Percentiles rank a stretch among this genome's conserved stretches.
Evolutionary conservation across 2,329 filamentous ascomycete genomes (phyloP).

Genomic region (Arthroderma uncinatum): DNA sequence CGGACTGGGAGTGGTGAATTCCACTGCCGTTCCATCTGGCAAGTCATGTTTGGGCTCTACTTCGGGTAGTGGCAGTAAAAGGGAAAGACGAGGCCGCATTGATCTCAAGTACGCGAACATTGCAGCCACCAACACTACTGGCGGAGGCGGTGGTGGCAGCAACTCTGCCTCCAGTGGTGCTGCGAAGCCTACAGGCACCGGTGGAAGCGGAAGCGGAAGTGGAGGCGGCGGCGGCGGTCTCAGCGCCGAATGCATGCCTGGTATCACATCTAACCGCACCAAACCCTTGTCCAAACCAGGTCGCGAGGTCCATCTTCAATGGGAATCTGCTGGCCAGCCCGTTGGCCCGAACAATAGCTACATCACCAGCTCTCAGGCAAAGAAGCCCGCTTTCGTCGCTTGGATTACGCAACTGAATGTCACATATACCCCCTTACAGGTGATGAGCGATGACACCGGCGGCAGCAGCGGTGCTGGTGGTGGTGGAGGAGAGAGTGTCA

Average conservation of each 20-base stretch:
- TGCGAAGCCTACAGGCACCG: background rate
- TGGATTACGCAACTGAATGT: constrained; percentile 70
- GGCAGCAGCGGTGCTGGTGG: constrained; percentile 53
- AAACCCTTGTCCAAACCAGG: constrained; percentile 64
- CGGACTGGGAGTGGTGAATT: constrained; percentile 26
- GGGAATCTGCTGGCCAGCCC: constrained; percentile 57
- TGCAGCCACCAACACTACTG: constrained; percentile 20
- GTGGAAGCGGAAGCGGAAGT: background rate
- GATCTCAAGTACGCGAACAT: background rate
- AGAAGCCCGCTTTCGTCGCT: constrained; percentile 53
- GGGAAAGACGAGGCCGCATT: constrained; percentile 40
- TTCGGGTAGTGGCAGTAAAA: constrained; percentile 46
- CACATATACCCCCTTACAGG: constrained; percentile 52
- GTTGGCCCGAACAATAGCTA: constrained; percentile 78
- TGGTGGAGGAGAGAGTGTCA: background rate
- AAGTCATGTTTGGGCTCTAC: constrained; percentile 16
- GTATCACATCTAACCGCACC: constrained; percentile 57
- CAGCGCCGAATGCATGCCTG: constrained; percentile 45
- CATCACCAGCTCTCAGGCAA: constrained; percentile 51
- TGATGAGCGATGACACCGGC: constrained; percentile 35
- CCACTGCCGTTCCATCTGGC: constrained; percentile 17
- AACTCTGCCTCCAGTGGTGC: background rate
- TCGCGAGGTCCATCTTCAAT: constrained; percentile 57
- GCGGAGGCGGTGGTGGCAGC: background rate
- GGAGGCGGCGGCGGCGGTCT: background rate